A percentile compares a stretch with the other conserved stretches of the same genome.
phyloP scores from a whole-genome alignment of 1,284 basidiomycete genomes.

The Heterobasidion parviporum region DNA sequence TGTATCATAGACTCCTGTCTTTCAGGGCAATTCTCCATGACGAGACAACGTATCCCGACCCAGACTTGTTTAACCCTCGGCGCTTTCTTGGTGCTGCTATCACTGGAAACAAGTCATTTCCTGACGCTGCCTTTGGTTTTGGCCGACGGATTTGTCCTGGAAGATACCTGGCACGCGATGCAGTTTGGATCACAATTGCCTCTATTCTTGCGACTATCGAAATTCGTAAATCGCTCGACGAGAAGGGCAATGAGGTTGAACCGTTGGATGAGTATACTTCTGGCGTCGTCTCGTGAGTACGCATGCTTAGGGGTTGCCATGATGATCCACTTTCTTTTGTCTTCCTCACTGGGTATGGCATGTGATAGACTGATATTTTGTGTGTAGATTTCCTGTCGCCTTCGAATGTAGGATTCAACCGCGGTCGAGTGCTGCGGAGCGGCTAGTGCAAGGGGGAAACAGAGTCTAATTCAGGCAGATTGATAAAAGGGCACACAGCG shows the following conservation, averaged over 20 bases:
- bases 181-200: constrained; percentile 28
- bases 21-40: constrained; percentile 5
- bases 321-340: too few relatives aligned
- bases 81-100: constrained; percentile 13
- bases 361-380: too few relatives aligned
- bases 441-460: too few relatives aligned
- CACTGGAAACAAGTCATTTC: constrained; percentile 8
- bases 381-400: too few relatives aligned
- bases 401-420: too few relatives aligned
- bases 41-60: constrained; percentile 1
- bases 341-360: too few relatives aligned
- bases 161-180: constrained; percentile 25
- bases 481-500: too few relatives aligned
- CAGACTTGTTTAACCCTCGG: constrained; percentile 9
- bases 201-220: constrained; percentile 26
- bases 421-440: too few relatives aligned
- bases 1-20: not conserved
- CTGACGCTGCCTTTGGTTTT: constrained; percentile 22
- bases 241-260: not conserved
- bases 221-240: constrained; percentile 4
- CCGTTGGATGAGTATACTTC: constrained; percentile 4
- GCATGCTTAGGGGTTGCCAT: too few relatives aligned
- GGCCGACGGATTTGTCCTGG: constrained; percentile 27
- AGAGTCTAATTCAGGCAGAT: too few relatives aligned
- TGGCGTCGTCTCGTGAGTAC: constrained; percentile 9